Evolutionary conservation across 768 basidiomycete species (phyloP), one percentile per base, ranked within the genome.

Genomic region (Coprinellus aureogranulatus): DNA sequence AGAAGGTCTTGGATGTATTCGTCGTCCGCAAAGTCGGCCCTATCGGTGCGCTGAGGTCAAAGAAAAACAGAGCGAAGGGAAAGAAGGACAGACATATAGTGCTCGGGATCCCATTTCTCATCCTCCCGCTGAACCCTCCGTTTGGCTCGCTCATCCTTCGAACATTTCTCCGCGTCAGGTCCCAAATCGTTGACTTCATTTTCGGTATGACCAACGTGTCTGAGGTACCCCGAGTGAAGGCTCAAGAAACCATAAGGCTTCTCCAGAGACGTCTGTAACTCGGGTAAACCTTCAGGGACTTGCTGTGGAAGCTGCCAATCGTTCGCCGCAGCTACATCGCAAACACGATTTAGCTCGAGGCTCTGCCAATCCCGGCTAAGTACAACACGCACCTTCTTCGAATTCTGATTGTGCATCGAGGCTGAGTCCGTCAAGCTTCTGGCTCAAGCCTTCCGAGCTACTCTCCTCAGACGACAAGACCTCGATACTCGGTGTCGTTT

Each of bases 141-240:
- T 41, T 58, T 62, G 27, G 84, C 77, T 37, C 90, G 80, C 60
- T 87, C 84, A 2, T 70, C 66, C 12, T 64, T 69, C 12, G 75
- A 67, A 53, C 81, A 81, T 1, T 67, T 77, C 72, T 94, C 92
- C 14, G 80, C 86, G 59, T 86, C 80, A 18, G 74, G 51, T 3
- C 90, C 90, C 14, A 93, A 78, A 65, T 92, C 90, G 65, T 92
- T 90, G 11, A 92, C 76, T 65, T 93, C 92, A 65, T 93, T 92
- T 66, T 88, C 89, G 2, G 81, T 81, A 62, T 90, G 82, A n/a
- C 74, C 72, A 9, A 86, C 85, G 69, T 92, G 86, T 55, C 71
- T 75, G 65, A 94, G 89, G 66, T 90, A 92, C 8, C 89, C 89
- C 2, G 82, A 82, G 67, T 93, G 80, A 67, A 83, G 76, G 69